Evolutionary conservation across 2,329 filamentous ascomycete genomes (phyloP).

Genomic region (Colletotrichum tanaceti): DNA sequence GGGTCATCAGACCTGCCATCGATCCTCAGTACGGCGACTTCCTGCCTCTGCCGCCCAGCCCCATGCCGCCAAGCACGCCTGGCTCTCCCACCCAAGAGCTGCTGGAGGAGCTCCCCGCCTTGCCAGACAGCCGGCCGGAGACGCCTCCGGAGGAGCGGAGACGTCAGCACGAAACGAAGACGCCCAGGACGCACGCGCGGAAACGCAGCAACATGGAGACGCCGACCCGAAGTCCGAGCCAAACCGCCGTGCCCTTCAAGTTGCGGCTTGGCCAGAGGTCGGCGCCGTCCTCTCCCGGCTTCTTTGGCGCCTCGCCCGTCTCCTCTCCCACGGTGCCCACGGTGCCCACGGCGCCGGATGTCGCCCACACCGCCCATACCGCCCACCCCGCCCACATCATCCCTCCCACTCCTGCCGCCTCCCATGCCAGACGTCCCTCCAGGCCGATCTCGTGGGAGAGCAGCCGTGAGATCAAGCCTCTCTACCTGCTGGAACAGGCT

Average conservation of each 20-base stretch:
- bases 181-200: slow-evolving; percentile 58
- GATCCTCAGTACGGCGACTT: slow-evolving; percentile 75
- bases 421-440: slow-evolving; percentile 51
- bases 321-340: slow-evolving; percentile 48
- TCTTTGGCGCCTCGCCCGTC: slow-evolving; percentile 54
- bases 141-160: slow-evolving; percentile 64
- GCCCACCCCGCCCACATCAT: slow-evolving; percentile 32
- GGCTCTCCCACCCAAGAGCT: slow-evolving; percentile 57
- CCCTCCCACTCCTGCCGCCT: slow-evolving; percentile 5
- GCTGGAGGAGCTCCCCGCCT: slow-evolving; percentile 59
- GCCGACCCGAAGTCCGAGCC: slow-evolving; percentile 63
- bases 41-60: slow-evolving; percentile 72
- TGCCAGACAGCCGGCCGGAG: slow-evolving; percentile 71
- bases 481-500: slow-evolving; percentile 81
- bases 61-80: slow-evolving; percentile 70
- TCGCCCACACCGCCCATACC: slow-evolving; percentile 40
- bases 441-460: slow-evolving; percentile 72
- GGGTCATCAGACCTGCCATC: slow-evolving; percentile 72
- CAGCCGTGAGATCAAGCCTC: slow-evolving; percentile 78
- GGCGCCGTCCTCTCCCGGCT: slow-evolving; percentile 56
- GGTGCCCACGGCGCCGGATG: slow-evolving; percentile 49
- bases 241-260: slow-evolving; percentile 68
- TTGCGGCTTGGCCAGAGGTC: slow-evolving; percentile 63
- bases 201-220: slow-evolving; percentile 62
- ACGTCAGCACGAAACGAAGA: slow-evolving; percentile 53